Base-by-base conservation (phyloP, 2,329 filamentous ascomycete genomes). In the Orbilia brochopaga region DNA sequence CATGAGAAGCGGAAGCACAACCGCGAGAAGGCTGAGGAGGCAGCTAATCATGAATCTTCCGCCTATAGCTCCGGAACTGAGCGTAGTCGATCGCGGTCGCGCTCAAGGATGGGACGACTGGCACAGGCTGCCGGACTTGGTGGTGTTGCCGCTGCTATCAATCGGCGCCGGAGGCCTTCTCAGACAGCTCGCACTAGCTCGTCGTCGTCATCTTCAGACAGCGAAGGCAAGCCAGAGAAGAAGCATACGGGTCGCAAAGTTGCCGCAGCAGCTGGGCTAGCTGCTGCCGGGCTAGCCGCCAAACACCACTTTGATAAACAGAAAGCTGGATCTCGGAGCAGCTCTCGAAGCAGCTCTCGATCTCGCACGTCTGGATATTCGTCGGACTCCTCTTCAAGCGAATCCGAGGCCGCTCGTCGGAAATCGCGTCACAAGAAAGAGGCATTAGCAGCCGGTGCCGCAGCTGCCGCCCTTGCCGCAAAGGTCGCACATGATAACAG, bases 401-500 rank as follows among this genome's bases (percentile, higher is more conserved):
- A 55, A 46, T 66, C 61, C 32, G 56, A 61, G 40, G 56, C 55
- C 53, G 52, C 61, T 23, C 69, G 69, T 23, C 55, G 69, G 56
- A 61, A 66, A 46, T 65, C 60, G 17, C 60, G 69, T 30, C 69
- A 73, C 32, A 65, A 66, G 44, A 73, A 73, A 24, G 69, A 66
- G 48, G 69, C 69, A 17, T 19, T 73, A 13, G 69, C 69, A 30
- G 69, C 69, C 1, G 69, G 69, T 32, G 69, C 50, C n/a, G 69
- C 61, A 2, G 69, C 61, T 42, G 69, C 69, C n/a, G 69, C 69
- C 15, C 61, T 73, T 37, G 69, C 69, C 54, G 69, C 62, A 44
- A 73, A 73, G 62, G 62, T 62, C 19, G 62, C 58, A 32, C 69
- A 73, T 32, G 69, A 73, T 63, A 73, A 73, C 37, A 73, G 46